Conservation (phyloP, 192 early-diverging fungal genomes). For the Anaeromyces robustus region DNA sequence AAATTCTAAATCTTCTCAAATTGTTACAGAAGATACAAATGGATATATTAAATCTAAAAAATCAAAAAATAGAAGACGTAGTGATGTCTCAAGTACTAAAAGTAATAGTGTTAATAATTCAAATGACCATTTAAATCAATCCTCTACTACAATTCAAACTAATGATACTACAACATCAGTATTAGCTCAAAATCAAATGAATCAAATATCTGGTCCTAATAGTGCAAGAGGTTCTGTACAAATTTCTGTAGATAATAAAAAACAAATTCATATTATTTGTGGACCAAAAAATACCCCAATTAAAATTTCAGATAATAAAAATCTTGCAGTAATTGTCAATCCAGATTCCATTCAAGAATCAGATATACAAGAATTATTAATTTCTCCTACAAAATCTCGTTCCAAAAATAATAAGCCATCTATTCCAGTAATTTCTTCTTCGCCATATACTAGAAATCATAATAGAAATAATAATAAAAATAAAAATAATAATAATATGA, state of each 20-base stretch:
- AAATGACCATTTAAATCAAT: neutral
- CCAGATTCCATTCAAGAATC: neutral
- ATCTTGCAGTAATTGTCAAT: neutral
- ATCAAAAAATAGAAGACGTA: neutral
- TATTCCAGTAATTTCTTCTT: neutral
- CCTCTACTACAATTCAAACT: neutral
- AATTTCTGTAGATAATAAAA: neutral
- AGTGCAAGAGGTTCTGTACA: neutral
- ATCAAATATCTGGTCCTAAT: neutral
- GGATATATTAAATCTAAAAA: neutral
- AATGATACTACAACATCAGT: too few species aligned
- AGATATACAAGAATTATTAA: neutral
- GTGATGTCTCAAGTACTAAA: neutral
- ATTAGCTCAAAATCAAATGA: too few species aligned
- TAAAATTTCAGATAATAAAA: neutral
- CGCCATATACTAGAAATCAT: neutral
- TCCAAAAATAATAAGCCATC: neutral
- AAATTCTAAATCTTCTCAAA: neutral
- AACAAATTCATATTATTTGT: neutral
- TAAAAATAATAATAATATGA: neutral
- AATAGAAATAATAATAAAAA: neutral
- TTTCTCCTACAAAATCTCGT: neutral
- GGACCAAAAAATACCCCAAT: neutral
- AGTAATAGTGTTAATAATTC: neutral
- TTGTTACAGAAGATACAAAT: neutral